Base-by-base conservation (phyloP, 441 rosid species). In the Breynia disticha region DNA sequence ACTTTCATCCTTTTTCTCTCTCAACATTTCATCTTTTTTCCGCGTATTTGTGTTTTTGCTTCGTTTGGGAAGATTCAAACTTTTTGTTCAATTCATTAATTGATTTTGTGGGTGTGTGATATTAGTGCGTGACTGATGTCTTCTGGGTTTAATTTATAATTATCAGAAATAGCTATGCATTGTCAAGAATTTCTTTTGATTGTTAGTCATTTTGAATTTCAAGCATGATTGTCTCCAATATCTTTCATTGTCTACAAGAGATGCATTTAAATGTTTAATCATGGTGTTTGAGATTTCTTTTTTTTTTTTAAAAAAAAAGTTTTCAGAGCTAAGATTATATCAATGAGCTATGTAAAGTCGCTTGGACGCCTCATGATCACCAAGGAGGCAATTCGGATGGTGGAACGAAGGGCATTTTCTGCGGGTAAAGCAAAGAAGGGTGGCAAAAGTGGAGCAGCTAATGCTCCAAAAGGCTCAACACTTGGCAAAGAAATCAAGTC, bases 401-500 rank as follows among this genome's bases (percentile, higher is more conserved):
- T 71, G 62, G 60, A 65, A 57, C 72, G 55, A 48, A 70, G 87
- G 42, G 63, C 77, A 4, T 91, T 80, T 68, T 70, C 95, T n/a
- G 80, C 89, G 19, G 83, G 69, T 32, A 87, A 86, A 78, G 78
- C 75, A 44, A 86, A 84, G 76, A 87, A 87, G 67, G 87, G 91
- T 11, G 73, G 72, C 20, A 86, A 84, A 76, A 87, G 91, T 16
- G 86, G 83, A 45, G 84, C 72, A 19, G 59, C 70, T 9, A 84
- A 79, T 73, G 87, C 74, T 19, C 90, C 95, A 20, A 85, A 77
- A 78, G 84, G 67, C 45, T 82, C 97, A n/a, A 60, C 38, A 24
- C 68, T 87, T 57, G 80, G 79, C 81, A 87, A 85, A 70, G 96
- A 87, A 74, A 75, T 85, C 62, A 87, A 85, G 70, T 71, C 93